Evolutionary conservation across 345 rosid genomes (phyloP).

Genomic region (Crucihimalaya himalaica): DNA sequence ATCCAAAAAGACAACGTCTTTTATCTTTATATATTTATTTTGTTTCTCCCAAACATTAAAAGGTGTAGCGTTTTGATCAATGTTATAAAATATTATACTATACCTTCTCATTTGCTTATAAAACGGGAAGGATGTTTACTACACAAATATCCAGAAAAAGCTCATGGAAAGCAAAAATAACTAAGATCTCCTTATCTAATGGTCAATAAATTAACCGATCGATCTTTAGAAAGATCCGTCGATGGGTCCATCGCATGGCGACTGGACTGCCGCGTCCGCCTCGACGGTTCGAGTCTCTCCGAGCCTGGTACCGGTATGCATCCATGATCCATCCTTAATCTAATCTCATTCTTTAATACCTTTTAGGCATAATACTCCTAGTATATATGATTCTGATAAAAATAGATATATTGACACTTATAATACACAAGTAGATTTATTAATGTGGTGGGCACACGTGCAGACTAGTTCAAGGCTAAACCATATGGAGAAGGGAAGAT

Average conservation of each 20-base stretch:
- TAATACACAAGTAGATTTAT: neutral
- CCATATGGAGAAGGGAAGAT: constrained; percentile 24
- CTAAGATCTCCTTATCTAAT: neutral
- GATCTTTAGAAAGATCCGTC: neutral
- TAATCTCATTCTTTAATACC: neutral
- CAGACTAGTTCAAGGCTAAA: constrained; percentile 16
- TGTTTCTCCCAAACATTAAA: neutral
- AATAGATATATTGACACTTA: neutral
- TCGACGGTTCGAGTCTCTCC: neutral
- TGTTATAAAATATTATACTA: neutral
- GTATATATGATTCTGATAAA: neutral
- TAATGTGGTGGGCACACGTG: neutral
- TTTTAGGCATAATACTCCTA: neutral
- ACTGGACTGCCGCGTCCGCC: neutral
- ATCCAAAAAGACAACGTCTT: constrained; percentile 19
- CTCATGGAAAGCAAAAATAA: neutral
- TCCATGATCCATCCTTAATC: neutral
- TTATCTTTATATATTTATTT: neutral
- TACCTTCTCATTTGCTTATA: constrained; percentile 19
- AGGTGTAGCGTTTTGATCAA: neutral
- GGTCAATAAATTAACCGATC: neutral
- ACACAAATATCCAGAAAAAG: constrained; percentile 5
- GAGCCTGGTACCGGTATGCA: constrained; percentile 23
- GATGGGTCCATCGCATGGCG: neutral
- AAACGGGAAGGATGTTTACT: neutral